Conservation (phyloP, 2,329 filamentous ascomycete species). For the Escovopsis sp. region DNA sequence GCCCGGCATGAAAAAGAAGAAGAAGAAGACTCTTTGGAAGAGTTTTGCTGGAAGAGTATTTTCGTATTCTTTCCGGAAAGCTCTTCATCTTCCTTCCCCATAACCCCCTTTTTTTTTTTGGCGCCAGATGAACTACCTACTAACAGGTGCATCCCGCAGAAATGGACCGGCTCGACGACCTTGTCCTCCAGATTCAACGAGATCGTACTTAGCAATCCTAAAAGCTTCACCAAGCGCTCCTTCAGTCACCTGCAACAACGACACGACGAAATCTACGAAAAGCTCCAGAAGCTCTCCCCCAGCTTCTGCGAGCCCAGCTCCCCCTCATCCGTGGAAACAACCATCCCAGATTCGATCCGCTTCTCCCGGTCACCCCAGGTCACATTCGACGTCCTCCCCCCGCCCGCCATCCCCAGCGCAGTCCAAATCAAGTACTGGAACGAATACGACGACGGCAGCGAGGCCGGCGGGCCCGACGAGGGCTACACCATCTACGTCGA, state of each 20-base stretch:
- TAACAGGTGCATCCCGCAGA: slow-evolving; percentile 26
- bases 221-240: slow-evolving; percentile 58
- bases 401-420: slow-evolving; percentile 14
- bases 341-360: slow-evolving; percentile 1
- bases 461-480: slow-evolving; percentile 42
- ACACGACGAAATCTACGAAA: slow-evolving; percentile 34
- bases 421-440: slow-evolving; percentile 56
- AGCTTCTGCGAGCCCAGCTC: slow-evolving; percentile 25
- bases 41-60: too few species aligned
- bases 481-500: slow-evolving; percentile 63
- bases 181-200: slow-evolving; percentile 52
- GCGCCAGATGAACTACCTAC: slow-evolving; percentile 1
- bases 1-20: slow-evolving; percentile 8
- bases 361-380: slow-evolving; percentile 6
- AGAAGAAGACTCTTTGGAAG: too few species aligned
- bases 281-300: slow-evolving; percentile 32
- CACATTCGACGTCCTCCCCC: slow-evolving; percentile 18
- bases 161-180: slow-evolving; percentile 64
- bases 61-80: too few species aligned
- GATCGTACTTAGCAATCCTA: slow-evolving; percentile 48
- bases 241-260: slow-evolving; percentile 37
- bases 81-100: too few species aligned
- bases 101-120: too few species aligned
- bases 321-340: slow-evolving; percentile 16
- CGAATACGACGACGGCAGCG: slow-evolving; percentile 73